Evolutionary conservation across 2,329 filamentous ascomycete genomes (phyloP).

Genomic region (Cladosporium sp.): DNA sequence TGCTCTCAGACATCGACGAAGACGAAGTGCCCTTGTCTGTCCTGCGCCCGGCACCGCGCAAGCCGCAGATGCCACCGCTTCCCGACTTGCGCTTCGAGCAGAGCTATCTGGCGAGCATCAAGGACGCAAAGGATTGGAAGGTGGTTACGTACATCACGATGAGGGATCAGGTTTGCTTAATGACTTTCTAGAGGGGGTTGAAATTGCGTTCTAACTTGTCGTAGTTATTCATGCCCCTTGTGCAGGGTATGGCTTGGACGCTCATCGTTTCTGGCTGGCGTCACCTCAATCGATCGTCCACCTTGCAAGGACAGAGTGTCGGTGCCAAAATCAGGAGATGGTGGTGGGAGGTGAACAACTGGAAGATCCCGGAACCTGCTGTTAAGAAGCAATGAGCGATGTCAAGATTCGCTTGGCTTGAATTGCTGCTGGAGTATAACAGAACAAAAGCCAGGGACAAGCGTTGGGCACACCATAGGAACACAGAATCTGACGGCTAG

Average conservation of each 20-base stretch:
- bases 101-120: slow-evolving; percentile 90
- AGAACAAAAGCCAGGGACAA: no score
- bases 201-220: slow-evolving; percentile 2
- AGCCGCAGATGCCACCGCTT: slow-evolving; percentile 61
- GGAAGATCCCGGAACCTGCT: slow-evolving; percentile 62
- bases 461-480: no score
- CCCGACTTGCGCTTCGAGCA: slow-evolving; percentile 93
- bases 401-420: no score
- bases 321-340: slow-evolving; percentile 78
- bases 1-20: slow-evolving; percentile 47
- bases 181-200: not conserved
- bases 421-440: no score
- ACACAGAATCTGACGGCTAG: no score
- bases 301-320: slow-evolving; percentile 69
- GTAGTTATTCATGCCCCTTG: slow-evolving; percentile 77
- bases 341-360: slow-evolving; percentile 96
- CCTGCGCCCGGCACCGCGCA: slow-evolving; percentile 52
- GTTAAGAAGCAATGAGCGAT: no score
- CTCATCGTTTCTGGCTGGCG: slow-evolving; percentile 83
- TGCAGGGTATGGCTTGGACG: slow-evolving; percentile 87
- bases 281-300: slow-evolving; percentile 77
- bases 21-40: slow-evolving; percentile 68
- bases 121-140: slow-evolving; percentile 73
- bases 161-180: slow-evolving; percentile 69
- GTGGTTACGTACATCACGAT: slow-evolving; percentile 79